Percentiles rank a stretch among this genome's conserved stretches.
phyloP scores from a whole-genome alignment of 345 rosid genomes.

The Mangifera indica region DNA sequence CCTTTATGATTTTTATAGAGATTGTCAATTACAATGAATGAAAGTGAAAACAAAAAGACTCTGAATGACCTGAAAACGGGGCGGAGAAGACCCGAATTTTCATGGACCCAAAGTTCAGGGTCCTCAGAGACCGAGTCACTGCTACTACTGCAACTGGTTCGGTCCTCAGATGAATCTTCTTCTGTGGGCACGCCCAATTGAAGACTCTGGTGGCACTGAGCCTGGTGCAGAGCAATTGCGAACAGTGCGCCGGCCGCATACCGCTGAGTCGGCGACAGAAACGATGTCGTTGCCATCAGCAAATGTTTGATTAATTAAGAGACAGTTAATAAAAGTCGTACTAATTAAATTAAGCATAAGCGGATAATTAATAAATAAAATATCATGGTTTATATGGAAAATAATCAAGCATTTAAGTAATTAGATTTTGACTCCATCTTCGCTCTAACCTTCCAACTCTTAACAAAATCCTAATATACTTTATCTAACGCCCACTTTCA shows the following conservation, averaged over 20 bases:
- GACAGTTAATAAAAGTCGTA: too few species aligned
- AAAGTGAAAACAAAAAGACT: not conserved
- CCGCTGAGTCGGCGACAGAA: constrained; percentile 64
- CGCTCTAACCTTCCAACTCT: too few species aligned
- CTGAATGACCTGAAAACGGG: constrained; percentile 70
- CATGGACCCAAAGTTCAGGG: constrained; percentile 80
- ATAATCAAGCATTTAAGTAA: too few species aligned
- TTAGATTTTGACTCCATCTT: too few species aligned
- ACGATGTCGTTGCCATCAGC: constrained; percentile 37
- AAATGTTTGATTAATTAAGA: not conserved
- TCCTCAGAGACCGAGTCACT: constrained; percentile 79
- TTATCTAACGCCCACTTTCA: too few species aligned
- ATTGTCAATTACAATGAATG: not conserved
- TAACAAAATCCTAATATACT: too few species aligned
- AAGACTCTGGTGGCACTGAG: constrained; percentile 78
- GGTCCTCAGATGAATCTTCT: constrained; percentile 36
- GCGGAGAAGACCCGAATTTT: constrained; percentile 70
- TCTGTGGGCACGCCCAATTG: constrained; percentile 52
- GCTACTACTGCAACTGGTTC: constrained; percentile 51
- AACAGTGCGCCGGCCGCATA: constrained; percentile 82
- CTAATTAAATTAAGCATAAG: not conserved
- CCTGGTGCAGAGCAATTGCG: constrained; percentile 79
- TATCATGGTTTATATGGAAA: not conserved
- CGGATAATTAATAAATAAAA: too few species aligned
- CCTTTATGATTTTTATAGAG: not conserved